Evolutionary conservation across 768 basidiomycete genomes (phyloP), one percentile per base, ranked within the genome.

Genomic region (Cystobasidium tubakii): DNA sequence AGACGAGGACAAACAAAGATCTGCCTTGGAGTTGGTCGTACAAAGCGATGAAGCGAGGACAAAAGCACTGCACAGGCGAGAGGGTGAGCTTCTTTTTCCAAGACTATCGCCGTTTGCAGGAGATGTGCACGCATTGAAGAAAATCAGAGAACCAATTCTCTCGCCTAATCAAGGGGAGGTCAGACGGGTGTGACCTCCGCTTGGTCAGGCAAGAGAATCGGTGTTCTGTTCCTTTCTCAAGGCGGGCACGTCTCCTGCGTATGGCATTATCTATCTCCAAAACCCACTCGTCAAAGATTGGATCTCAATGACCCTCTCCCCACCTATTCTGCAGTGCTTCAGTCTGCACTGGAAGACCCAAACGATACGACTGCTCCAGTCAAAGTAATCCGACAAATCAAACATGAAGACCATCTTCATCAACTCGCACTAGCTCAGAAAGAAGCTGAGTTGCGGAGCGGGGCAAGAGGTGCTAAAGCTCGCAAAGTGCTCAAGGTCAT

Each of bases 401-500:
- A 46, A 36, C 62, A 36, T 29, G 66, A 72, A 55, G 23, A 65
- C 15, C 7, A n/a, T 27, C 31, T 64, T 29, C 21, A 43, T 25
- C 75, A 75, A 12, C 73, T 81, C 27, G 70, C 76, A 12, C 66
- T 71, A 6, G 77, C 75, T 21, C 46, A 74, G 29, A 43, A 64
- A 27, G 57, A 79, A 1, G 81, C 81, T 0, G 34, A 46, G 10
- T 36, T 78, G 25, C 46, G 81, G n/a, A 76, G 75, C 4, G 81
- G 81, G 12, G 74, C 79, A 0, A 67, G 81, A 55, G 81, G 81
- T 13, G 78, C 78, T 62, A 75, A 78, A 29, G 81, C 87, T 9
- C 83, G 87, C 57, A 84, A 85, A 76, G 84, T 84, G 19, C 82
- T 86, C 31, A 81, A 86, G 23, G 81, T 79, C 2, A 82, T 83